Evolutionary conservation across 352 stramenopile species (phyloP).

Genomic region (Globisporangium rhizosaccharum): DNA sequence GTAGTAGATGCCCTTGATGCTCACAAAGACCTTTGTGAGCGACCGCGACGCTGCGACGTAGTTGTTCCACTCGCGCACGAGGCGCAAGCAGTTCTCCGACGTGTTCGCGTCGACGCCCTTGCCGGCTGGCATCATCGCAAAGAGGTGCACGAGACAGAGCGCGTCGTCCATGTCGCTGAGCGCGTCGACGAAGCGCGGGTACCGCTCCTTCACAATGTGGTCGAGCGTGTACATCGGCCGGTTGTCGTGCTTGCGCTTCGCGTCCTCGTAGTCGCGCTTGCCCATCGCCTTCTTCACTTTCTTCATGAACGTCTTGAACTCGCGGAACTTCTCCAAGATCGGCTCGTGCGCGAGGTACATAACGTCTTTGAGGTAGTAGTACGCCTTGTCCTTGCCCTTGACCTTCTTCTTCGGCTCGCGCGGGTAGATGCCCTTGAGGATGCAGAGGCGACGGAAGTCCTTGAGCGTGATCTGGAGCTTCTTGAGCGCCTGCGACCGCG

Average conservation of each 20-base stretch:
- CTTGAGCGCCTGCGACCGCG: constrained; percentile 92
- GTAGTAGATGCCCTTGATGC: constrained; percentile 99
- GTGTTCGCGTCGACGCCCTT: constrained; percentile 83
- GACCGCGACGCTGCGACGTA: constrained; percentile 89
- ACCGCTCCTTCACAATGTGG: constrained; percentile 98
- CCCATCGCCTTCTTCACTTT: constrained; percentile 90
- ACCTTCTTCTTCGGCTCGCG: constrained; percentile 94
- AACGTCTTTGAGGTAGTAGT: constrained; percentile 99
- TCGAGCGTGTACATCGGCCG: constrained; percentile 94
- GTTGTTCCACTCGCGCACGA: constrained; percentile 95
- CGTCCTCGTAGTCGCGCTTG: constrained; percentile 79
- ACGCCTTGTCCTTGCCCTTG: constrained; percentile 95
- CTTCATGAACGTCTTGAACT: constrained; percentile 99
- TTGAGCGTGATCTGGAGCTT: constrained; percentile 95
- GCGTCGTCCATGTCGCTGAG: constrained; percentile 98
- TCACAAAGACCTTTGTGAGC: constrained; percentile 98
- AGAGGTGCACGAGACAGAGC: constrained; percentile 96
- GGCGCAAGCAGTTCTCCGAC: constrained; percentile 87
- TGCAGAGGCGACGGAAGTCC: constrained; percentile 98
- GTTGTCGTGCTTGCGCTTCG: constrained; percentile 78
- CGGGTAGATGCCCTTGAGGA: constrained; percentile 99
- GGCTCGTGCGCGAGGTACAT: constrained; percentile 97
- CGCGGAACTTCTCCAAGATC: constrained; percentile 97
- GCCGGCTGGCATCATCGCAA: constrained; percentile 93
- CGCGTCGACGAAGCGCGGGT: constrained; percentile 96